Conservation (phyloP, 768 basidiomycete genomes). For the Termitomyces sp. region DNA sequence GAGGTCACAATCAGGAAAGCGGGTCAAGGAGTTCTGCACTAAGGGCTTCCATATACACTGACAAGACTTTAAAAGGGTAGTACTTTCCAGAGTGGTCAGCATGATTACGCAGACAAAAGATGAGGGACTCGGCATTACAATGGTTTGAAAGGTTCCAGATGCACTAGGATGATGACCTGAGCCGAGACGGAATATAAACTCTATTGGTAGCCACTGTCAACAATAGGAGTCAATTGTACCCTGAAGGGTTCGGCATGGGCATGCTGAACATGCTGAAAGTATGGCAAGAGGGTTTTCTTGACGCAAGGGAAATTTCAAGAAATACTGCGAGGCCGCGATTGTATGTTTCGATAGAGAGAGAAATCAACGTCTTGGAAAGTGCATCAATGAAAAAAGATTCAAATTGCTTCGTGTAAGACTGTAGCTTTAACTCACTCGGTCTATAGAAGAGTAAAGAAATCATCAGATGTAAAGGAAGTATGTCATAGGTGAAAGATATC, state of each 20-base stretch:
- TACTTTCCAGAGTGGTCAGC: too few species aligned
- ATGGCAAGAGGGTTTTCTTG: constrained; percentile 13
- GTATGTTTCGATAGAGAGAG: constrained; percentile 18
- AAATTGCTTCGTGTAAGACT: not conserved
- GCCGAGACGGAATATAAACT: too few species aligned
- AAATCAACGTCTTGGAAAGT: not conserved
- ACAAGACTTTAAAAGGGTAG: too few species aligned
- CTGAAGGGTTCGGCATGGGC: constrained; percentile 14
- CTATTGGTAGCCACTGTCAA: too few species aligned
- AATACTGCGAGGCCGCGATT: constrained; percentile 15
- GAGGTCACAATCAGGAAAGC: too few species aligned
- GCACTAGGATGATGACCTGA: too few species aligned
- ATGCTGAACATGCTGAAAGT: constrained; percentile 13
- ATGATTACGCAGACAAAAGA: too few species aligned
- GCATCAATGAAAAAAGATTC: not conserved
- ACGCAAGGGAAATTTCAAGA: constrained; percentile 16
- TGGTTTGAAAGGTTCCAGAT: too few species aligned
- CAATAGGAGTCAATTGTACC: too few species aligned
- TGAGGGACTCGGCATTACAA: too few species aligned
- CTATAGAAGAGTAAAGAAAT: constrained; percentile 6
- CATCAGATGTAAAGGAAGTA: not conserved
- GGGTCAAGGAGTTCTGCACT: too few species aligned
- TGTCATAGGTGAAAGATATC: not conserved
- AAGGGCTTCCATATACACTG: too few species aligned
- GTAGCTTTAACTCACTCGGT: constrained; percentile 4